Base-by-base conservation (phyloP, 129 eudicot genomes). In the Flaveria linearis region DNA sequence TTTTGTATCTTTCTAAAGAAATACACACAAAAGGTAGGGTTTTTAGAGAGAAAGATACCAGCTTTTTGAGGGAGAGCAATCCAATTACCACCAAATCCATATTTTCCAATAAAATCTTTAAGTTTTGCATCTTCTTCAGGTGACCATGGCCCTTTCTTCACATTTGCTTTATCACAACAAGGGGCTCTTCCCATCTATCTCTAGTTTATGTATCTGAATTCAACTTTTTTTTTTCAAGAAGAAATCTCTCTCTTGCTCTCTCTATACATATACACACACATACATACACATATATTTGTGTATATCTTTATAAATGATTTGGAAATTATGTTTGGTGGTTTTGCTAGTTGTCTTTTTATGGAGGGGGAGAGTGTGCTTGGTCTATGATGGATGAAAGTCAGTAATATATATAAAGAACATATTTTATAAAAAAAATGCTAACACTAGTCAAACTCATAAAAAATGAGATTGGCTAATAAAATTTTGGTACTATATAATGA, bases 81-180 rank as follows among this genome's bases (percentile, higher is more conserved):
- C 98, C 98, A 93, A 69, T 93, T 93, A 1, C 98, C 98, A 73
- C 92, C 98, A 71, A 92, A 88, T 15, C 98, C 98, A 87, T 60
- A 68, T 60, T 93, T 90, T 67, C 79, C 88, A 22, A 93, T 88
- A 47, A 90, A 93, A 17, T 90, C 94, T 79, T 86, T 93, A 16
- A 93, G 96, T 78, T 88, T 93, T 56, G 92, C 92, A 85, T 93
- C 98, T 93, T 93, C 98, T 85, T 93, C 97, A 73, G 98, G 95
- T 7, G 98, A 87, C 98, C 98, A 93, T 39, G 98, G 97, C 45
- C 98, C 98, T 81, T 84, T 93, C 83, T 93, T 93, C 78, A 93
- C 98, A 84, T 81, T 93, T 33, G 92, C 96, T 81, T 93, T 93
- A 73, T 90, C 98, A 90, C 98, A 93, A 71, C 98, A 93, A 68